These are phyloP conservation scores for Furcasterigmium sp. DNA, from an alignment of 2,329 filamentous ascomycete species.

Conservation along the genomic window DNA sequence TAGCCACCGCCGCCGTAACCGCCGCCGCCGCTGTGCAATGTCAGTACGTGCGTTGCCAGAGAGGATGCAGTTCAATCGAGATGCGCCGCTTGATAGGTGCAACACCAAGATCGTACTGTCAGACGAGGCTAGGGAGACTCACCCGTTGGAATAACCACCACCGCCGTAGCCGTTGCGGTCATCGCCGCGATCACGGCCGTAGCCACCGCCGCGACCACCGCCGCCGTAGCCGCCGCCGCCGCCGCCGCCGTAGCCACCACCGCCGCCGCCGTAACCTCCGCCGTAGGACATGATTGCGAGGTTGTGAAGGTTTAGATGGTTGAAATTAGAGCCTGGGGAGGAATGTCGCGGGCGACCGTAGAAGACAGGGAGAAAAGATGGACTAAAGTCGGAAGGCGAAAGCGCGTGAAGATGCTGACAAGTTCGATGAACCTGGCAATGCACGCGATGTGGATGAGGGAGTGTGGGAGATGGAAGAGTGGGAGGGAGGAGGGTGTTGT, in stretches of 20 bases:
- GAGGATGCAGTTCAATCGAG: no score
- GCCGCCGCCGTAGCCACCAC: slow-evolving; percentile 20
- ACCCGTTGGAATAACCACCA: slow-evolving; percentile 39
- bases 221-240: slow-evolving; percentile 19
- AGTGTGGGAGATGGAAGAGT: slow-evolving; percentile 2
- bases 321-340: slow-evolving; percentile 3
- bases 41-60: slow-evolving; percentile 34
- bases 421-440: background rate
- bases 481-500: slow-evolving; percentile 5
- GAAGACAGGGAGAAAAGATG: slow-evolving; percentile 4
- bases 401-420: background rate
- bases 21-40: slow-evolving; percentile 38
- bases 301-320: background rate
- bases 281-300: slow-evolving; percentile 40
- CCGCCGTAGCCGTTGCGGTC: slow-evolving; percentile 26
- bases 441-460: slow-evolving; percentile 7
- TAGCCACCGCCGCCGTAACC: slow-evolving; percentile 39
- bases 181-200: slow-evolving; percentile 23
- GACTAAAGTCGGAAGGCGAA: background rate
- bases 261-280: slow-evolving; percentile 20
- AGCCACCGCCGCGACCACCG: slow-evolving; percentile 21
- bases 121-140: slow-evolving; percentile 22
- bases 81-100: no score
- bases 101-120: no score
- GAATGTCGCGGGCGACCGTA: slow-evolving; percentile 3